Conservation (phyloP, 2,329 filamentous ascomycete species). For the Clonostachys byssicola region DNA sequence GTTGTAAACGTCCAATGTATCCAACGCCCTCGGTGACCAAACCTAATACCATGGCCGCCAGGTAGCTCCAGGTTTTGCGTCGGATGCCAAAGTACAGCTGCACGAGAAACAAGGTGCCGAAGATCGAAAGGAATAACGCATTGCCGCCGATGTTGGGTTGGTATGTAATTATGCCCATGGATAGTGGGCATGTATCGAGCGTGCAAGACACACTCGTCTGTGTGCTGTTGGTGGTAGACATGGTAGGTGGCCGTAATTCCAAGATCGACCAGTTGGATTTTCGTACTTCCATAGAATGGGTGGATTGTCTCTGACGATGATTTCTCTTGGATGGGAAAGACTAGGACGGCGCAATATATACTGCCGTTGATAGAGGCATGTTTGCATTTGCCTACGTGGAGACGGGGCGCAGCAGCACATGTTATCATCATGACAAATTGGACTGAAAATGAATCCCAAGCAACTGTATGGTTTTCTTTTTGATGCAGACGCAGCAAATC, state of each 20-base stretch:
- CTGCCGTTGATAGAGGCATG: too few relatives aligned
- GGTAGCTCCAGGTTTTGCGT: constrained; percentile 33
- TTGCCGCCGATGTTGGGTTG: neutral
- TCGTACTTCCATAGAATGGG: too few relatives aligned
- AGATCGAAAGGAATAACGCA: neutral
- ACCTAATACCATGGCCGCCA: constrained; percentile 42
- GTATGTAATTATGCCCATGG: neutral
- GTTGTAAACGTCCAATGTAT: constrained; percentile 52
- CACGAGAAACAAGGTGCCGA: constrained; percentile 30
- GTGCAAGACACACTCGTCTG: neutral
- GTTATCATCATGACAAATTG: too few relatives aligned
- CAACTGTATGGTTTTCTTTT: too few relatives aligned
- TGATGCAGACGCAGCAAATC: too few relatives aligned
- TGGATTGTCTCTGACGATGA: too few relatives aligned
- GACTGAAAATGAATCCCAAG: too few relatives aligned
- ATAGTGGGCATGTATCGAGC: neutral
- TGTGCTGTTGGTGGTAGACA: neutral
- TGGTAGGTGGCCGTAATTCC: neutral
- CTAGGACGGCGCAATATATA: too few relatives aligned
- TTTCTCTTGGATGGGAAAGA: too few relatives aligned
- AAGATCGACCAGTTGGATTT: too few relatives aligned
- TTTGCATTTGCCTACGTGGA: too few relatives aligned
- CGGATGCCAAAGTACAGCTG: constrained; percentile 29
- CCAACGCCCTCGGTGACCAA: constrained; percentile 48
- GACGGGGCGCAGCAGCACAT: too few relatives aligned